phyloP scores from a whole-genome alignment of 768 basidiomycete species.

The Rhizopogon sp. region DNA sequence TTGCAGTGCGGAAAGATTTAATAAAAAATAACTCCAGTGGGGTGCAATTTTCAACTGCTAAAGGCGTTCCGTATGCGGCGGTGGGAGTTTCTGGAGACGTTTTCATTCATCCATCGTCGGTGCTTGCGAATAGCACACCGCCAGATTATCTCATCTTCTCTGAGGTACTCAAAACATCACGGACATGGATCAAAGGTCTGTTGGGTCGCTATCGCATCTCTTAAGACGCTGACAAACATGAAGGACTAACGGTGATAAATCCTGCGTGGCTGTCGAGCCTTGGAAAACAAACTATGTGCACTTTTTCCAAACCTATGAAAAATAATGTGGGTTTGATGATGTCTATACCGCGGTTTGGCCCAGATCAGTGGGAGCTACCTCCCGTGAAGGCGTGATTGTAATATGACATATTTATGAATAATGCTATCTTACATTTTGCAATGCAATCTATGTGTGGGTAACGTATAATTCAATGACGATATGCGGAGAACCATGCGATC shows the following conservation, averaged over 20 bases:
- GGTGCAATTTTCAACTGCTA: conserved; percentile 66
- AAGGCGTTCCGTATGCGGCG: conserved; percentile 79
- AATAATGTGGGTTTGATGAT: conserved; percentile 62
- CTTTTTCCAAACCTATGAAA: conserved; percentile 82
- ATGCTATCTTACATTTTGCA: conserved; percentile 7
- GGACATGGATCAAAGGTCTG: conserved; percentile 77
- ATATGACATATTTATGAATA: conserved; percentile 15
- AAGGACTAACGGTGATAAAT: conserved; percentile 82
- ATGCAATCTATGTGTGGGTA: neutral
- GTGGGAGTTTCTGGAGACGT: conserved; percentile 81
- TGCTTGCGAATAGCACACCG: conserved; percentile 60
- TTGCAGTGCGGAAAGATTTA: conserved; percentile 87
- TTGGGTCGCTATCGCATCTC: neutral
- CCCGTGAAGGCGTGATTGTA: conserved; percentile 31
- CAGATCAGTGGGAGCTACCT: conserved; percentile 84
- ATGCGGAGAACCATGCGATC: neutral
- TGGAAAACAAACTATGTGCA: conserved; percentile 76
- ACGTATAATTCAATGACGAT: neutral
- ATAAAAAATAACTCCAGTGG: conserved; percentile 57
- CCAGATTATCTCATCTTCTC: conserved; percentile 85
- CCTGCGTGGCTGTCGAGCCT: conserved; percentile 82
- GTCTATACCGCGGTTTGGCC: conserved; percentile 82
- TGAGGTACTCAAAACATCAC: conserved; percentile 74
- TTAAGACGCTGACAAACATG: conserved; percentile 1
- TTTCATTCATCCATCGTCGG: conserved; percentile 89